Evolutionary conservation across 2,329 filamentous ascomycete genomes (phyloP).

Genomic region (Phoma herbarum): DNA sequence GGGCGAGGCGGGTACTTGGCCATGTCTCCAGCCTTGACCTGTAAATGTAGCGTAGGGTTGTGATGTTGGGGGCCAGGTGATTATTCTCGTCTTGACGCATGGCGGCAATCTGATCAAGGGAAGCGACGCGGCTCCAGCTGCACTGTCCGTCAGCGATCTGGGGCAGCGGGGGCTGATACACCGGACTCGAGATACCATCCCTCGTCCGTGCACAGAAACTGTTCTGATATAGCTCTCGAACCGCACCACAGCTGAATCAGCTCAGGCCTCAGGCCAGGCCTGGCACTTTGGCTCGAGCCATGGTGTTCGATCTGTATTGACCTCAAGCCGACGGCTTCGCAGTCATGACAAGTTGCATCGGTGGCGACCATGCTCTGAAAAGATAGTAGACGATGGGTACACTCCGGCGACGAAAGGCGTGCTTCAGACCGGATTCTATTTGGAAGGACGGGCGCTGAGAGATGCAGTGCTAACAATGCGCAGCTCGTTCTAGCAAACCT

Average conservation of each 20-base stretch:
- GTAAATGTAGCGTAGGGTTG: background rate
- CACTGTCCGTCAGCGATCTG: background rate
- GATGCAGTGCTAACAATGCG: too few relatives aligned
- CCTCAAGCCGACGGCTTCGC: background rate
- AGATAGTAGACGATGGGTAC: background rate
- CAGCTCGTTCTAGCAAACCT: too few relatives aligned
- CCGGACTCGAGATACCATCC: background rate
- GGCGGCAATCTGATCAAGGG: background rate
- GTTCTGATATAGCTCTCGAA: background rate
- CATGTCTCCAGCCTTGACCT: background rate
- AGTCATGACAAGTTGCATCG: background rate
- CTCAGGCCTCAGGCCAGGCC: background rate
- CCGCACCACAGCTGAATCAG: background rate
- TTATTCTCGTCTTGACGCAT: background rate
- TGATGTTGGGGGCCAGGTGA: background rate
- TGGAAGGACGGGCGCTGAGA: background rate
- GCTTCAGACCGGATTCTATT: background rate
- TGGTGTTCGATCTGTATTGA: background rate
- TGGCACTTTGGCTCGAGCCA: background rate
- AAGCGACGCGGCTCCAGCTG: background rate
- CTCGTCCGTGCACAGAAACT: background rate
- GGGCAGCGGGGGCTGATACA: background rate
- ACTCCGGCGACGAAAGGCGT: background rate
- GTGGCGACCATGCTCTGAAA: background rate
- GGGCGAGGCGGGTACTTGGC: background rate